A percentile compares a stretch with the other conserved stretches of the same genome.
Conservation (phyloP, 1,284 basidiomycete genomes). For the Ceratobasidium sp. region DNA sequence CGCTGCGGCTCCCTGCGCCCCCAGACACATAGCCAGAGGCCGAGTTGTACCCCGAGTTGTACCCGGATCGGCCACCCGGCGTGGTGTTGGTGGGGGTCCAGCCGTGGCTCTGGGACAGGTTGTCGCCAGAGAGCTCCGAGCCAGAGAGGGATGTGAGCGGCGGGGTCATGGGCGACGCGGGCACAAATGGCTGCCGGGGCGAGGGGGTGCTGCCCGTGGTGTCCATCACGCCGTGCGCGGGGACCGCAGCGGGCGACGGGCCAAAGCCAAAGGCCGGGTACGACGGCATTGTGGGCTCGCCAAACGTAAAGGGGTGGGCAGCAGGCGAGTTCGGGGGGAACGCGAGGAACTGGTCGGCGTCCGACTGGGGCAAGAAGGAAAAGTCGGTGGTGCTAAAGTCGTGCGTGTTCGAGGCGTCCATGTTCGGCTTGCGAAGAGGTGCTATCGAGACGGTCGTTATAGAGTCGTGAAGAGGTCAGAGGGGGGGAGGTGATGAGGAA, state of each 20-base stretch:
- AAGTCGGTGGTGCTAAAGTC: conserved; percentile 23
- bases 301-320: conserved; percentile 34
- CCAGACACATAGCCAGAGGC: conserved; percentile 31
- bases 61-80: conserved; percentile 12
- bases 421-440: conserved; percentile 1
- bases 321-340: conserved; percentile 35
- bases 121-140: conserved; percentile 41
- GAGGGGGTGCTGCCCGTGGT: conserved; percentile 32
- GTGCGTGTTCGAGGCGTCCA: conserved; percentile 21
- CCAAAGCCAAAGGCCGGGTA: conserved; percentile 21
- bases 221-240: conserved; percentile 24
- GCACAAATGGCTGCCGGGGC: conserved; percentile 38
- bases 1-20: conserved; percentile 26
- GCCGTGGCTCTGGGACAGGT: conserved; percentile 32
- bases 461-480: conserved; percentile 19
- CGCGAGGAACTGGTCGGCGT: conserved; percentile 16
- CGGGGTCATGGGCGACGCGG: conserved; percentile 40
- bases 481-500: background rate
- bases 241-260: conserved; percentile 4
- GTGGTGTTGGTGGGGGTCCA: conserved; percentile 30
- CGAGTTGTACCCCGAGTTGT: conserved; percentile 39
- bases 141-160: conserved; percentile 39
- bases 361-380: background rate
- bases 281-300: background rate
- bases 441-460: background rate